Percentiles rank a stretch among this genome's conserved stretches.
Conservation (phyloP, 257 asterid genomes). For the Fraxinus pennsylvanica region DNA sequence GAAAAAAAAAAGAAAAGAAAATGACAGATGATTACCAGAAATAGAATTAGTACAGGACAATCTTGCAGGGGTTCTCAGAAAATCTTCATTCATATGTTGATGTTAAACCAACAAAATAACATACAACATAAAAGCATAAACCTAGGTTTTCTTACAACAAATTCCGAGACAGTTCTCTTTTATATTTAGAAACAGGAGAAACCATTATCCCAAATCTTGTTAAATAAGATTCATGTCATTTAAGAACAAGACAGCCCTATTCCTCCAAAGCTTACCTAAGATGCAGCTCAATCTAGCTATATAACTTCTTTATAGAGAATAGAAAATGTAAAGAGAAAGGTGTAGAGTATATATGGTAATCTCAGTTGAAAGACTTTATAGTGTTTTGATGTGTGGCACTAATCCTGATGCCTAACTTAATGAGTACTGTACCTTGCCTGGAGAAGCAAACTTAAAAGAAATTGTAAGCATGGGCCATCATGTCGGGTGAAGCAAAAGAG, state of each 20-base stretch:
- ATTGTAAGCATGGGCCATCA: conserved; percentile 44
- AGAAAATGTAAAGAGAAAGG: conserved; percentile 40
- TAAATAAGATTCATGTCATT: conserved; percentile 36
- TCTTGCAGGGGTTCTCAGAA: not conserved
- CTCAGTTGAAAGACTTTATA: conserved; percentile 29
- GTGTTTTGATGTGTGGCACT: conserved; percentile 42
- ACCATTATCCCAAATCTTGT: not conserved
- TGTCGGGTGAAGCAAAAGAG: too few species aligned
- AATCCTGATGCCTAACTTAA: conserved; percentile 28
- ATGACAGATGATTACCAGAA: conserved; percentile 19
- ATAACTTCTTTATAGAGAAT: conserved; percentile 28
- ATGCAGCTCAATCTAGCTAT: conserved; percentile 35
- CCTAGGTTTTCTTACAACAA: not conserved
- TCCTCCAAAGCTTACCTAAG: conserved; percentile 32
- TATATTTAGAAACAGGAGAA: not conserved
- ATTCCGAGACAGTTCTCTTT: not conserved
- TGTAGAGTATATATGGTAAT: conserved; percentile 27
- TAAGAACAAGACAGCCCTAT: conserved; percentile 48
- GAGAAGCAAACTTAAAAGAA: conserved; percentile 41
- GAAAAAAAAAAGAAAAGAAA: not conserved
- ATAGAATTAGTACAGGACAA: not conserved
- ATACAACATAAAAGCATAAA: not conserved
- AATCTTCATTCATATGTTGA: not conserved
- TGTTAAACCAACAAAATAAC: not conserved
- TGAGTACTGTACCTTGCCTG: conserved; percentile 41